Base-by-base conservation (phyloP, 2,329 filamentous ascomycete genomes). In the Gyromitra esculenta region DNA sequence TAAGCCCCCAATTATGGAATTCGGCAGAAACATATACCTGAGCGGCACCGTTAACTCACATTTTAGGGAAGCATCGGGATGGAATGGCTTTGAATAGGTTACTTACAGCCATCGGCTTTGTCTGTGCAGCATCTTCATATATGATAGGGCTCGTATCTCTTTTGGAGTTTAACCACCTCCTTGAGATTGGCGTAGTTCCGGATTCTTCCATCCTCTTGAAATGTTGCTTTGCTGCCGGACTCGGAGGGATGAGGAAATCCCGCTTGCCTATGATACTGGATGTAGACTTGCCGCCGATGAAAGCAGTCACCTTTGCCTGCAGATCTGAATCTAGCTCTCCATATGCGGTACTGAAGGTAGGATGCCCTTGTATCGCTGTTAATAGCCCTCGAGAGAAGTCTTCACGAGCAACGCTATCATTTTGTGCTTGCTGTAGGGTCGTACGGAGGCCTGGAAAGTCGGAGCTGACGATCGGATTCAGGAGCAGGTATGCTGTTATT, bases 1-100 rank as follows among this genome's bases (percentile, higher is more conserved):
- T 84, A 21, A 81, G 80, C 0, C 84, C 84, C 85, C 85, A 86
- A 77, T 85, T 86, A 65, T 83, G 76, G 73, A 85, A 85, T 9
- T 81, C 78, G 1, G 81, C 82, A 54, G 83, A 80, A 39, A 80
- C 78, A 69, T 82, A 81, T 0, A 82, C 81, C 82, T 83, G 35
- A n/a, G 25, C 9, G 9, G 11, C 31, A 41, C 21, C 18, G 39
- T 68, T 4, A 75, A 15, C 6, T 15, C 52, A 25, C 59, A 11
- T 63, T 48, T 35, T 25, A 18, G 45, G 18, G 21, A 21, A 5
- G 5, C 15, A 18, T 21, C 31, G 9, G 25, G 31, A 37, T 11
- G 11, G 11, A 21, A 35, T 35, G 3, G 8, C 35, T 13, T 13
- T 6, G 18, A 31, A 39, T 52, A 1, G n/a, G 50, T 48, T 9